These are phyloP conservation scores for Pseudozyma pruni DNA, from an alignment of 1,284 basidiomycete genomes.

Conservation along the genomic window DNA sequence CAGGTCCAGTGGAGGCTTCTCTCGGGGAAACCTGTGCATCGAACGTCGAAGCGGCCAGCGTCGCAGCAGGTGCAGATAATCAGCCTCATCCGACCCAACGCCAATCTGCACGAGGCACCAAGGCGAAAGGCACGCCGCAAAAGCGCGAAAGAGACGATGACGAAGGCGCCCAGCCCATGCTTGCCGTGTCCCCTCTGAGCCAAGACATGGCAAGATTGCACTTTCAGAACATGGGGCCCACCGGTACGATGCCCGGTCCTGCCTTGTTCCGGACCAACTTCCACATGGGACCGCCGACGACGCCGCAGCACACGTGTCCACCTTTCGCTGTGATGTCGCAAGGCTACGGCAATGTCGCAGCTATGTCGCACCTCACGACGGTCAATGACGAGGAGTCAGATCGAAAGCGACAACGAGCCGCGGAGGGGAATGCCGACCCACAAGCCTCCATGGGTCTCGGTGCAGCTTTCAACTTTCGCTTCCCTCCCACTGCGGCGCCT, in stretches of 20 bases:
- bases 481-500: slow-evolving; percentile 1
- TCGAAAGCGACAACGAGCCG: slow-evolving; percentile 30
- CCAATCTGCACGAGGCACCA: slow-evolving; percentile 13
- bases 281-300: slow-evolving; percentile 2
- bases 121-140: slow-evolving; percentile 20
- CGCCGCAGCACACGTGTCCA: slow-evolving; percentile 11
- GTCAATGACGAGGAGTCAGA: slow-evolving; percentile 17
- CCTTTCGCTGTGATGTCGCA: slow-evolving; percentile 5
- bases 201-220: slow-evolving; percentile 43
- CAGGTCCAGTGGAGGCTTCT: slow-evolving; percentile 3
- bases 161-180: slow-evolving; percentile 11
- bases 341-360: not conserved
- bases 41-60: not conserved
- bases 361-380: not conserved
- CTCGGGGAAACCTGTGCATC: not conserved
- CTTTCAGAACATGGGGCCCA: slow-evolving; percentile 11
- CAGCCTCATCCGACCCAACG: slow-evolving; percentile 17
- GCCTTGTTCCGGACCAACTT: slow-evolving; percentile 21
- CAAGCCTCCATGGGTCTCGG: slow-evolving; percentile 21
- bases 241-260: slow-evolving; percentile 5
- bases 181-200: slow-evolving; percentile 36
- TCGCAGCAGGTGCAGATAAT: not conserved
- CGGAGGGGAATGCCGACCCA: slow-evolving; percentile 2
- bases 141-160: slow-evolving; percentile 28
- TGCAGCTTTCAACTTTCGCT: slow-evolving; percentile 24